Conservation (phyloP, 2,329 filamentous ascomycete genomes). For the Colletotrichum graminicola region DNA sequence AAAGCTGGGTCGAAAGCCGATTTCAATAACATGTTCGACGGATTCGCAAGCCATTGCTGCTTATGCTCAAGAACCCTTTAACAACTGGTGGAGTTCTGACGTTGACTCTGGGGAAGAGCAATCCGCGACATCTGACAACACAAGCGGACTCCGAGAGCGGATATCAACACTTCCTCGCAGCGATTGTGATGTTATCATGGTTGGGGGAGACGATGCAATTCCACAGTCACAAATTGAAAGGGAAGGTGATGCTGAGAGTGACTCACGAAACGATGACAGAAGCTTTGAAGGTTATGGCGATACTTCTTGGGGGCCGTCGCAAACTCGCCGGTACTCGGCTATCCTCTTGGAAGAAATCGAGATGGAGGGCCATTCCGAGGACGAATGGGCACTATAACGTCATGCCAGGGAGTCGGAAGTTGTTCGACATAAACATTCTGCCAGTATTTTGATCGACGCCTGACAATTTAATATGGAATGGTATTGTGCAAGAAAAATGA, state of each 20-base stretch:
- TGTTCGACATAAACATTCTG: background rate
- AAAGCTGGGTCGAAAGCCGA: background rate
- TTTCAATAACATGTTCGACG: background rate
- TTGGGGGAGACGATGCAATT: background rate
- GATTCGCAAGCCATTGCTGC: background rate
- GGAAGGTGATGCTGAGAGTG: background rate
- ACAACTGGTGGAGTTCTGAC: conserved; percentile 8
- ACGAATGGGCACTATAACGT: background rate
- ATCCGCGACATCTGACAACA: background rate
- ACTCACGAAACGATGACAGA: background rate
- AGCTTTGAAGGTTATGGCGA: background rate
- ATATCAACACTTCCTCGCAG: background rate
- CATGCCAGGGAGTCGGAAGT: background rate
- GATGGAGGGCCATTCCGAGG: background rate
- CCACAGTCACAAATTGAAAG: too few relatives aligned
- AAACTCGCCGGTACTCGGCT: background rate
- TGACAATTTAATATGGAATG: conserved; percentile 21
- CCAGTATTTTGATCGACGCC: conserved; percentile 12
- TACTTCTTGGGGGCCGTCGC: conserved; percentile 4
- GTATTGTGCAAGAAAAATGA: conserved; percentile 30
- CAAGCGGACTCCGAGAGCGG: background rate
- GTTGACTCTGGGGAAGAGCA: background rate
- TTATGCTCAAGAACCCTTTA: background rate
- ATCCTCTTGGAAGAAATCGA: background rate
- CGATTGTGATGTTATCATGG: background rate